A percentile compares a stretch with the other conserved stretches of the same genome.
phyloP scores from a whole-genome alignment of 2,329 filamentous ascomycete genomes.

The Arthrobotrys megalospora region DNA sequence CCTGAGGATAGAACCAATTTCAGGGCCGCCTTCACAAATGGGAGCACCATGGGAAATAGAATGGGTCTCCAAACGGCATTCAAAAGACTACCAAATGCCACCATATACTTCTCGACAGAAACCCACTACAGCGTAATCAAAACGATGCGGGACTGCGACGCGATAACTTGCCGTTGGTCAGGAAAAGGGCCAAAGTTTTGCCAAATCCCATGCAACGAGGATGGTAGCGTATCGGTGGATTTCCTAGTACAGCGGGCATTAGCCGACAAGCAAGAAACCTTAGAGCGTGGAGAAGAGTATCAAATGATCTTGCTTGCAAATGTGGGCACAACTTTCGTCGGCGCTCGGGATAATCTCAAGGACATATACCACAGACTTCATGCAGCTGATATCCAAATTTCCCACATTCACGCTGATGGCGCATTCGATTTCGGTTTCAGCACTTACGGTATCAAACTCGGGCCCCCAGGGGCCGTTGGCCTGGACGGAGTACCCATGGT shows the following conservation, averaged over 20 bases:
- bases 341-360: slow-evolving; percentile 30
- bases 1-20: not conserved
- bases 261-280: not conserved
- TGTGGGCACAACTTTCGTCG: slow-evolving; percentile 44
- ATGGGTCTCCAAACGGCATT: slow-evolving; percentile 44
- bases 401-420: slow-evolving; percentile 24
- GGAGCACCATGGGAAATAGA: slow-evolving; percentile 49
- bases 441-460: slow-evolving; percentile 12
- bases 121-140: slow-evolving; percentile 45
- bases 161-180: slow-evolving; percentile 23
- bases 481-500: slow-evolving; percentile 27
- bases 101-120: slow-evolving; percentile 39
- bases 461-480: slow-evolving; percentile 8
- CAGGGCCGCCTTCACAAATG: slow-evolving; percentile 28
- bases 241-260: slow-evolving; percentile 14
- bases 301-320: slow-evolving; percentile 39
- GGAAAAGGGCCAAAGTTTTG: not conserved
- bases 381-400: slow-evolving; percentile 12
- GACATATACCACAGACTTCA: slow-evolving; percentile 3
- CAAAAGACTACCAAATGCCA: slow-evolving; percentile 18
- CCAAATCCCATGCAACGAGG: slow-evolving; percentile 21
- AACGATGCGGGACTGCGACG: slow-evolving; percentile 34
- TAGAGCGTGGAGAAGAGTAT: not conserved
- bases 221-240: slow-evolving; percentile 25
- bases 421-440: slow-evolving; percentile 16